Evolutionary conservation across 2,329 filamentous ascomycete genomes (phyloP), one percentile per base, ranked within the genome.

Genomic region (Aspergillus quadricinctus): DNA sequence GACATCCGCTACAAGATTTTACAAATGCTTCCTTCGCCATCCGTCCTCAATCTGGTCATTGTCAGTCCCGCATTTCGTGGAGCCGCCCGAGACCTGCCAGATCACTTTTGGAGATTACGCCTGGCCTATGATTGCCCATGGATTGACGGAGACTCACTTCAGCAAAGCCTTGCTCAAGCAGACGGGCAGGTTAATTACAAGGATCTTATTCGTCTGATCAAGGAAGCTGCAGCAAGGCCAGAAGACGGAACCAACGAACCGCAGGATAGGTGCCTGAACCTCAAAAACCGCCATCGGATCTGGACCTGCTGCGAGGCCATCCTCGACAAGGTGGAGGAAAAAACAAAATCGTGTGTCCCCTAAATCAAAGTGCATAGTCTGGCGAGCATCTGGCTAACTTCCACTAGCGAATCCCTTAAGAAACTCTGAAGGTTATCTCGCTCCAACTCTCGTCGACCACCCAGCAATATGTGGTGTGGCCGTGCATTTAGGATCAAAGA

Each of bases 281-380:
- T 55, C 3, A 55, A 28, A 19, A 57, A 52, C 28, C 49, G 41
- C 28, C 49, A 29, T 35, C 55, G 55, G 4, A 57, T 57, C 28
- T 54, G 48, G 48, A 45, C 10, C 11, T 54, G 55, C 19, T 57
- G 55, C 14, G 52, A 57, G 49, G 52, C 23, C 2, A 49, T 57
- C 17, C 55, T 54, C 2, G 55, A 49, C 6, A 49, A 49, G 61
- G 50, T 25, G 61, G 57, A 60, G 19, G 45, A 57, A 2, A 8
- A 19, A 41, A 17, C n/a, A 10, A 8, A 19, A n/a, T 10, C 3
- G 40, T 10, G 7, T 6, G 40, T 10, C n/a, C 40, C 6, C 17
- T 41, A 4, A 19, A 3, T 3, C 37, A 10, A 9, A 21, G 9
- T 41, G n/a, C n/a, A 19, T 10, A 21, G 9, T 19, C 7, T 19